These are phyloP conservation scores for Xylogone sp. DNA, from an alignment of 2,329 filamentous ascomycete genomes.

Conservation along the genomic window DNA sequence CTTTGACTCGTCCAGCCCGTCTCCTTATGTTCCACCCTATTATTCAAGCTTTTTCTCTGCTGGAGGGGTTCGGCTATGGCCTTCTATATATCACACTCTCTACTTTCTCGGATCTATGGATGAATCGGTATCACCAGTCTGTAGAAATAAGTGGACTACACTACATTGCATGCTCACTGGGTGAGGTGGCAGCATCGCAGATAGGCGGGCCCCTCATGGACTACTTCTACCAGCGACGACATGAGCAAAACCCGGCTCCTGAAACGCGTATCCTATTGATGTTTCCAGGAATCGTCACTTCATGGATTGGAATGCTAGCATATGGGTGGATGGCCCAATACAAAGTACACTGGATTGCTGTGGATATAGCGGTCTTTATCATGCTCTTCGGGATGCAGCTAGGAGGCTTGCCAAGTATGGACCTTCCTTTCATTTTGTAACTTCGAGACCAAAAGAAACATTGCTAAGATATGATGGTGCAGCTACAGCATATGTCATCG, in stretches of 20 bases:
- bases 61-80: constrained; percentile 47
- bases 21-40: constrained; percentile 50
- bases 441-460: not conserved
- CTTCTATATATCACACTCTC: constrained; percentile 53
- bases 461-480: constrained; percentile 13
- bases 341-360: constrained; percentile 47
- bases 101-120: constrained; percentile 57
- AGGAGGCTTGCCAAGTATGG: not conserved
- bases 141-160: constrained; percentile 52
- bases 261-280: constrained; percentile 60
- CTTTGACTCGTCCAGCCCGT: constrained; percentile 39
- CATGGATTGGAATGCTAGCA: constrained; percentile 51
- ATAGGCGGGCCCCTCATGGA: constrained; percentile 24
- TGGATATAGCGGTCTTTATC: constrained; percentile 48
- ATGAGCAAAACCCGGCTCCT: constrained; percentile 49
- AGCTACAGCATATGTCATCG: constrained; percentile 45
- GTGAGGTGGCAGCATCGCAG: constrained; percentile 30
- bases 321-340: constrained; percentile 55
- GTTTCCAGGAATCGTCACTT: constrained; percentile 45
- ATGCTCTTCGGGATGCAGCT: constrained; percentile 41
- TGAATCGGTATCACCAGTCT: constrained; percentile 46
- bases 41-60: constrained; percentile 45
- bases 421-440: not conserved
- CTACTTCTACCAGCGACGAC: constrained; percentile 8
- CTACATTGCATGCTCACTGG: constrained; percentile 45